phyloP scores from a whole-genome alignment of 1,284 basidiomycete genomes.

The Rhodotorula sp. region DNA sequence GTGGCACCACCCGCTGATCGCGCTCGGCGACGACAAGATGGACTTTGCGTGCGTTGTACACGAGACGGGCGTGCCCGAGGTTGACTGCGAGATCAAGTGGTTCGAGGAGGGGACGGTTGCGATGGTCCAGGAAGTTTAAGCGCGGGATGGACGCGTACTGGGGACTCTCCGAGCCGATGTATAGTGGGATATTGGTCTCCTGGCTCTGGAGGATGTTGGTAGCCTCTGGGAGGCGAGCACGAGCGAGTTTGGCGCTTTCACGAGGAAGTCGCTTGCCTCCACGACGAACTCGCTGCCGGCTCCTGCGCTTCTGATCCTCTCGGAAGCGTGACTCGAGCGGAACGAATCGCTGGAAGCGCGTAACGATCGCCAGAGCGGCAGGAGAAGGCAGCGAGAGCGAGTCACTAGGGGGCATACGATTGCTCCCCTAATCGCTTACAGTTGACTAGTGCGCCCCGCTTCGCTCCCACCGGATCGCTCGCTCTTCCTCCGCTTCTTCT shows the following conservation, averaged over 20 bases:
- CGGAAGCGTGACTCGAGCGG: too few relatives aligned
- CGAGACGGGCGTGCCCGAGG: slow-evolving; percentile 48
- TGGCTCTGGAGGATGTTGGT: neutral
- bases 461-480: too few relatives aligned
- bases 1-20: slow-evolving; percentile 67
- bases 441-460: too few relatives aligned
- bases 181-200: neutral
- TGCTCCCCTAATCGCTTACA: too few relatives aligned
- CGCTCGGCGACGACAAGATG: slow-evolving; percentile 38
- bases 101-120: slow-evolving; percentile 51
- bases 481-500: too few relatives aligned
- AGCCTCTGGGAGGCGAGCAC: neutral
- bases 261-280: too few relatives aligned
- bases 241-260: neutral
- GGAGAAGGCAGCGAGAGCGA: too few relatives aligned
- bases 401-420: too few relatives aligned
- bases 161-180: neutral
- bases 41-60: slow-evolving; percentile 49
- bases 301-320: too few relatives aligned
- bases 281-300: too few relatives aligned
- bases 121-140: slow-evolving; percentile 38
- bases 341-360: too few relatives aligned
- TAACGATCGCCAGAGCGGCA: too few relatives aligned
- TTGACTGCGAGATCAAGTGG: slow-evolving; percentile 76
- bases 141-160: neutral